Evolutionary conservation across 768 basidiomycete species (phyloP).

Genomic region (Xerocomellus intermedius): DNA sequence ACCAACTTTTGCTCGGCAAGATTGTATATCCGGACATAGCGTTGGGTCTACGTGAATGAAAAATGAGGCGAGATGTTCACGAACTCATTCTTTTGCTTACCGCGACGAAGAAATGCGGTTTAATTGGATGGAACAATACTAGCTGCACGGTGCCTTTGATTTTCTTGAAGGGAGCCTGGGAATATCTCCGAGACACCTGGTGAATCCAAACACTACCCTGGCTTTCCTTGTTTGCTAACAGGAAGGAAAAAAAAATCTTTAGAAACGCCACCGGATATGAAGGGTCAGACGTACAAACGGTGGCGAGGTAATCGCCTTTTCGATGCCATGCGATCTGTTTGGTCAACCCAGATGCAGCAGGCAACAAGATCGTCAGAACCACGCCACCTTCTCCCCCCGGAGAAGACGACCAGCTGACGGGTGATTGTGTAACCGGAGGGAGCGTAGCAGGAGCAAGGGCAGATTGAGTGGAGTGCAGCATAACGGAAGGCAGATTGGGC

Average conservation of each 20-base stretch:
- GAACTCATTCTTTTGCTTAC: slow-evolving; percentile 47
- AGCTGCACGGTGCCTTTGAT: slow-evolving; percentile 87
- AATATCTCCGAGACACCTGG: slow-evolving; percentile 89
- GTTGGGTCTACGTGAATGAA: slow-evolving; percentile 69
- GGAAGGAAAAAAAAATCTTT: slow-evolving; percentile 6
- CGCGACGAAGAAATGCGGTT: slow-evolving; percentile 97
- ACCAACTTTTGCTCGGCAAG: slow-evolving; percentile 89
- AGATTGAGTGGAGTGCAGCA: slow-evolving; percentile 58
- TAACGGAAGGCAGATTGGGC: slow-evolving; percentile 63
- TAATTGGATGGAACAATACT: slow-evolving; percentile 91
- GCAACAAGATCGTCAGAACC: slow-evolving; percentile 60
- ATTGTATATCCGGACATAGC: slow-evolving; percentile 94
- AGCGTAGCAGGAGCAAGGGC: slow-evolving; percentile 63
- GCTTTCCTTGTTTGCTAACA: slow-evolving; percentile 58
- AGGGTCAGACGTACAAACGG: slow-evolving; percentile 73
- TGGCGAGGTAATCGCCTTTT: slow-evolving; percentile 92
- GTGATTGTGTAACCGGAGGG: slow-evolving; percentile 58
- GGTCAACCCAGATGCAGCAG: slow-evolving; percentile 63
- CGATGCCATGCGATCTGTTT: slow-evolving; percentile 91
- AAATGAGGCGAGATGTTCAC: slow-evolving; percentile 12
- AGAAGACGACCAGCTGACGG: slow-evolving; percentile 68
- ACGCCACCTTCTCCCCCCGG: slow-evolving; percentile 49
- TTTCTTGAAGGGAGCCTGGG: slow-evolving; percentile 97
- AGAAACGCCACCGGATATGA: slow-evolving; percentile 4
- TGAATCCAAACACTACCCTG: slow-evolving; percentile 94